These are phyloP conservation scores for Metarhizium rileyi DNA, from an alignment of 2,329 filamentous ascomycete genomes.

Conservation along the genomic window DNA sequence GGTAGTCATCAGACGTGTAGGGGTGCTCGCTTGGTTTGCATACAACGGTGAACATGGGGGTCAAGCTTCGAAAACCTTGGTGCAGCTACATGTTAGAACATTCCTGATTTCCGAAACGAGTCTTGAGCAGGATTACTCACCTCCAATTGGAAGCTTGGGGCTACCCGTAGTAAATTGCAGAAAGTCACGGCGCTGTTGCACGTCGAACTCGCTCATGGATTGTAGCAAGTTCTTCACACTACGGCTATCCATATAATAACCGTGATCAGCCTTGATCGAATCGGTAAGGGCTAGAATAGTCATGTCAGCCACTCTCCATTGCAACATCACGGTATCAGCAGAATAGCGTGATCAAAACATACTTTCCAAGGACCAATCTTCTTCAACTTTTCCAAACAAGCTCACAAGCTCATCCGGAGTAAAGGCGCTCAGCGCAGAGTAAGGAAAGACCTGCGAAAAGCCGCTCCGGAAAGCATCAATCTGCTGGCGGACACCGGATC, in stretches of 20 bases:
- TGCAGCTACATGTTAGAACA: neutral
- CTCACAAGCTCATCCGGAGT: conserved; percentile 92
- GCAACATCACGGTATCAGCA: neutral
- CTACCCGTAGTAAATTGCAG: conserved; percentile 97
- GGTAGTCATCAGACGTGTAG: conserved; percentile 88
- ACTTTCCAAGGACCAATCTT: conserved; percentile 98
- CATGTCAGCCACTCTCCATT: neutral
- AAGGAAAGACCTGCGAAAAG: conserved; percentile 95
- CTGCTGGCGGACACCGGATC: conserved; percentile 78
- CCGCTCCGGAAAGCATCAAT: conserved; percentile 84
- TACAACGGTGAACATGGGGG: conserved; percentile 97
- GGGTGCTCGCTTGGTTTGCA: conserved; percentile 97
- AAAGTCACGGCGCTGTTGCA: conserved; percentile 76
- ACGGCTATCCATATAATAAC: conserved; percentile 96
- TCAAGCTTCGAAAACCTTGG: conserved; percentile 91
- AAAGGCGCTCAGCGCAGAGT: conserved; percentile 83
- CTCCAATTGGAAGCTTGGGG: conserved; percentile 94
- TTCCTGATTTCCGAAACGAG: neutral
- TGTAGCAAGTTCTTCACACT: conserved; percentile 90
- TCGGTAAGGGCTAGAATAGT: conserved; percentile 69
- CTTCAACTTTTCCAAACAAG: conserved; percentile 83
- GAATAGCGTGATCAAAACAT: conserved; percentile 30
- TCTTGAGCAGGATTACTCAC: conserved; percentile 40
- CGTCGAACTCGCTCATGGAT: conserved; percentile 79
- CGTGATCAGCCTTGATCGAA: conserved; percentile 96